Evolutionary conservation across 2,329 filamentous ascomycete genomes (phyloP), one percentile per base, ranked within the genome.

Genomic region (Alternaria sp.): DNA sequence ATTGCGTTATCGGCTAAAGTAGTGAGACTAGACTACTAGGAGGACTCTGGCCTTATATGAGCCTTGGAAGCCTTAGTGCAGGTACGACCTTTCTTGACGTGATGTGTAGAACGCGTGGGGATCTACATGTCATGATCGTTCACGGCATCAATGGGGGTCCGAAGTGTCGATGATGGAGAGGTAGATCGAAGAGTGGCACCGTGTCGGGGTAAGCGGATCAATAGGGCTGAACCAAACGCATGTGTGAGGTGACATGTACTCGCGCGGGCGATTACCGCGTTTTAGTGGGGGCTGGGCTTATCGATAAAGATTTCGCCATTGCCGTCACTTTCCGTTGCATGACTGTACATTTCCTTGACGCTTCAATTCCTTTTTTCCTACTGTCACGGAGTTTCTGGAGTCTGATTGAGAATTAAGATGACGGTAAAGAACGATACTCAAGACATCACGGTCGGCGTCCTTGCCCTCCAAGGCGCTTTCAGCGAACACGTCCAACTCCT

Each of bases 381-480:
- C 54, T 13, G 57, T 60, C 32, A 49, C 59, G 65, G 61, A 47
- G 49, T 62, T 58, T 10, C 23, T 26, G 52, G 44, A 1, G 11
- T 62, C 7, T 47, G 11, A 15, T 45, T 19, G 5, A 9, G 0
- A 7, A 36, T 30, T 32, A 62, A 19, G 0, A 78, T 79, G 76
- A 76, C 75, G 8, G 69, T 75, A 47, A 63, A 64, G 5, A 65
- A 69, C 21, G 57, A n/a, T 17, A n/a, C 21, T 10, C 13, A 23
- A 4, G 30, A 40, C 1, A 60, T 88, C 59, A 88, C 85, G 15
- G 82, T 90, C 50, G 88, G 88, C 67, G 88, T 90, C 32, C 84
- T 90, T 40, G 89, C 96, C 69, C 87, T 99, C 17, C 96, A 99
- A 81, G 96, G 96, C 72, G 95, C 94, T 61, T 97, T 98, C 80